Evolutionary conservation across 2,329 filamentous ascomycete species (phyloP).

Genomic region (Verticillium zaregamsianum): DNA sequence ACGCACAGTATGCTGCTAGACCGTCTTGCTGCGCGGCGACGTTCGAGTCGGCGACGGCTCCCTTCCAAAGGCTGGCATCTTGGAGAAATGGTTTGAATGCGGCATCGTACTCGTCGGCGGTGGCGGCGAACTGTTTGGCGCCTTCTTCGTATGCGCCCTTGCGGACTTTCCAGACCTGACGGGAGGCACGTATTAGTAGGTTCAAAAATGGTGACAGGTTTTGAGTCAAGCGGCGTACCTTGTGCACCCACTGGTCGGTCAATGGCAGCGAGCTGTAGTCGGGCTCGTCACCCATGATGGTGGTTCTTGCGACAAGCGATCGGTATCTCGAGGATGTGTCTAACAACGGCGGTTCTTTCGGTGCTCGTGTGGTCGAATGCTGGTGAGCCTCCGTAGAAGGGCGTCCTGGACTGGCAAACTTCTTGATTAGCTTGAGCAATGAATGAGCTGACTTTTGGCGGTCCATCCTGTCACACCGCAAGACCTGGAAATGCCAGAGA

Average conservation of each 20-base stretch:
- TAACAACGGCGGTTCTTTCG: background rate
- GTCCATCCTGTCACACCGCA: background rate
- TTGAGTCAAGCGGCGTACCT: slow-evolving; percentile 42
- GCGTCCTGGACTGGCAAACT: background rate
- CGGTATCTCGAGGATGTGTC: background rate
- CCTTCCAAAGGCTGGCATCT: slow-evolving; percentile 86
- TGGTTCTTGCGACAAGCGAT: slow-evolving; percentile 4
- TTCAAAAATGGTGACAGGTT: background rate
- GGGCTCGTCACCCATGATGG: slow-evolving; percentile 76
- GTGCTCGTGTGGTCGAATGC: background rate
- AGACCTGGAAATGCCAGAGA: background rate
- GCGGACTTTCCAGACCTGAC: slow-evolving; percentile 87
- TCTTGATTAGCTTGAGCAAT: background rate
- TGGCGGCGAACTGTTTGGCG: slow-evolving; percentile 77
- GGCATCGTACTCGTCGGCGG: slow-evolving; percentile 79
- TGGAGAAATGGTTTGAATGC: slow-evolving; percentile 83
- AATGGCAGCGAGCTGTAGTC: slow-evolving; percentile 78
- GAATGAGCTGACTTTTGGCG: background rate
- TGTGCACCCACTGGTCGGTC: slow-evolving; percentile 78
- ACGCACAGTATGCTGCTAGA: slow-evolving; percentile 80
- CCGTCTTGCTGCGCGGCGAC: slow-evolving; percentile 96
- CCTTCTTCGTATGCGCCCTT: slow-evolving; percentile 95
- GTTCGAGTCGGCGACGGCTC: slow-evolving; percentile 88
- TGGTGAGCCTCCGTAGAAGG: background rate
- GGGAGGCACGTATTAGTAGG: slow-evolving; percentile 3